Base-by-base conservation (phyloP, 1,284 basidiomycete genomes). In the Vanrija humicola region DNA sequence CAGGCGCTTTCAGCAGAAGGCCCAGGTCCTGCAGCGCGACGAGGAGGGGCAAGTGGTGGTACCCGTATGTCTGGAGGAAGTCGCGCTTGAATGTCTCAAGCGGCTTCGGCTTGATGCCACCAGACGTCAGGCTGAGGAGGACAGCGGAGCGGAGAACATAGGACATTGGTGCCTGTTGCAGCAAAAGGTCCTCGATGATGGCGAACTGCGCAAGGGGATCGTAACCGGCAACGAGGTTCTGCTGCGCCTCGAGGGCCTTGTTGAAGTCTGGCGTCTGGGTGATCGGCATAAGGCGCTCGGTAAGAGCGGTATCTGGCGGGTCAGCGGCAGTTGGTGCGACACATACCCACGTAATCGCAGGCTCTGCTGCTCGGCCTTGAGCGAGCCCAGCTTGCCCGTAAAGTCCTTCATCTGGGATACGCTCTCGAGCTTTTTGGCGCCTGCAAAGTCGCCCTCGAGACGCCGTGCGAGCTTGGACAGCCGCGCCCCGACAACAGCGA, bases 21-120 rank as follows among this genome's bases (percentile, higher is more conserved):
- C 85, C 82, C 15, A 89, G 82, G 2, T 85, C 79, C 8, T 88
- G 81, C 46, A 98, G 81, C 15, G 87, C 85, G 48, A 98, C 82
- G 34, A 99, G 80, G 43, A 96, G 79, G 0, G 93, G 88, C 9
- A 98, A 78, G 67, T 88, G 83, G 69, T 90, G 83, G 76, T 95
- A 98, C 28, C 96, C 96, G 75, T 98, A 98, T 25, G 88, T 83
- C 88, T 97, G 95, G 5, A 98, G 78, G 64, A 98, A 82, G 65
- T 97, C 94, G 52, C 89, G 84, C 76, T 95, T 95, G 66, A 97
- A 82, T 56, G 83, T 86, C 61, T 98, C 96, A 16, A 98, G 79
- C 5, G 81, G 75, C 76, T 96, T 97, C 7, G 82, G 77, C 78
- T 95, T 97, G 69, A 98, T 85, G 3, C 93, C 93, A 2, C 90